Evolutionary conservation across 2,329 filamentous ascomycete genomes (phyloP), one percentile per base, ranked within the genome.

Genomic region (Talaromyces sp.): DNA sequence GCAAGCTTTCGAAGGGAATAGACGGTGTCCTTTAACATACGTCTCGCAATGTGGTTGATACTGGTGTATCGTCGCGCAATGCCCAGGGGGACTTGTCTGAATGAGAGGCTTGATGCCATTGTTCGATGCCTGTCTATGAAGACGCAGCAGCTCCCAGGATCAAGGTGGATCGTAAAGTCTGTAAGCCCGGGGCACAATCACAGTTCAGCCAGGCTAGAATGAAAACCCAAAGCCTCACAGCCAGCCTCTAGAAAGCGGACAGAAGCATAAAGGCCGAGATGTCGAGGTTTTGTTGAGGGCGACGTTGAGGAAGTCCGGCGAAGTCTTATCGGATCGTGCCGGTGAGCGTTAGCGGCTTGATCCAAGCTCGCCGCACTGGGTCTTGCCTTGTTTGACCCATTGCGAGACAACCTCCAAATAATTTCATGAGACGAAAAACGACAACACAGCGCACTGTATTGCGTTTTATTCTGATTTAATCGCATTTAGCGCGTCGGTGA

Each of bases 31-130:
- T 3, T n/a, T 12, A 61, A 73, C 73, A 71, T 65, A 76, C 74
- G 74, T 66, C 67, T 71, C 51, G 68, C 64, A 61, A 69, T 62
- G 64, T 59, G 66, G 64, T 38, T 59, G 43, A 72, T 62, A 35
- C 65, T 69, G 27, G 70, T 68, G 65, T 75, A 74, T 32, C 70
- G 68, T 58, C 73, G 70, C 62, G 69, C 70, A 59, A 75, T 67
- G 61, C 72, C 66, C 48, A 68, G 68, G 65, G 73, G 66, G 54
- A 74, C 63, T 59, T 70, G 72, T 63, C 69, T 69, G 43, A 68
- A 43, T 27, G 73, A 60, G 59, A 72, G 68, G 62, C 66, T 68
- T 58, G 72, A 70, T 41, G 71, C 72, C 74, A 76, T 75, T 67
- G 62, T 66, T 56, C n/a, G 19, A 52, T 52, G 48, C 27, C 27